These are phyloP conservation scores for Penium margaritaceum DNA, from an alignment of 139 green algal species.

Conservation along the genomic window DNA sequence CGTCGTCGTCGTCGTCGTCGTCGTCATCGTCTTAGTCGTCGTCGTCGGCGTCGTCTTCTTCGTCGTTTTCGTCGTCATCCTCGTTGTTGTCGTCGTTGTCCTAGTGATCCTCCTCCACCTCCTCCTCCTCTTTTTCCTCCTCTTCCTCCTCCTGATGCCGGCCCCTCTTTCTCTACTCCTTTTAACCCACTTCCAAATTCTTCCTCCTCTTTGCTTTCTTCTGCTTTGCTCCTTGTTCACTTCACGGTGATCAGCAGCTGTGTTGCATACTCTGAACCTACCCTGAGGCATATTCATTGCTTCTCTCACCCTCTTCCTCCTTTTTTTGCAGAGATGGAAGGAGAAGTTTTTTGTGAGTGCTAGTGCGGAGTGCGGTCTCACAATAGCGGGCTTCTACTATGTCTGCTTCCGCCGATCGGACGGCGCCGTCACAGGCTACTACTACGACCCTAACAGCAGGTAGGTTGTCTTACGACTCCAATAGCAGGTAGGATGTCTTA, in stretches of 20 bases:
- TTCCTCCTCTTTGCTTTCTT: not conserved
- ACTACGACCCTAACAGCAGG: slow-evolving; percentile 61
- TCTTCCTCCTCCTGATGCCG: not conserved
- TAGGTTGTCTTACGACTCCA: too few species aligned
- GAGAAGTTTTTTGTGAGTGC: slow-evolving; percentile 67
- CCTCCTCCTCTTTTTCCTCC: not conserved
- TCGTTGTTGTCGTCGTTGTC: too few species aligned
- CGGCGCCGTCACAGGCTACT: slow-evolving; percentile 60
- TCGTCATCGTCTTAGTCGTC: too few species aligned
- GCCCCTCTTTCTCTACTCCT: not conserved
- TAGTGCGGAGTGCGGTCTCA: slow-evolving; percentile 58
- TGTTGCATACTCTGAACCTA: too few species aligned
- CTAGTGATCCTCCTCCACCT: too few species aligned
- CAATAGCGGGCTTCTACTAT: slow-evolving; percentile 75
- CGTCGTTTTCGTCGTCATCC: too few species aligned
- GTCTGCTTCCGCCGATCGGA: slow-evolving; percentile 50
- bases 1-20: too few species aligned
- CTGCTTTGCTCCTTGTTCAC: not conserved
- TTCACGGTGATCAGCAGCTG: too few species aligned
- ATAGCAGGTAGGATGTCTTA: too few species aligned
- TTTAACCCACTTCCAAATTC: not conserved
- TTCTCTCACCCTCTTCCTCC: not conserved
- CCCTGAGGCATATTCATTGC: too few species aligned
- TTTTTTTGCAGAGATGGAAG: slow-evolving; percentile 67
- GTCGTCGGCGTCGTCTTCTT: too few species aligned